Evolutionary conservation across 2,329 filamentous ascomycete species (phyloP).

Genomic region (Aspergillus sp.): DNA sequence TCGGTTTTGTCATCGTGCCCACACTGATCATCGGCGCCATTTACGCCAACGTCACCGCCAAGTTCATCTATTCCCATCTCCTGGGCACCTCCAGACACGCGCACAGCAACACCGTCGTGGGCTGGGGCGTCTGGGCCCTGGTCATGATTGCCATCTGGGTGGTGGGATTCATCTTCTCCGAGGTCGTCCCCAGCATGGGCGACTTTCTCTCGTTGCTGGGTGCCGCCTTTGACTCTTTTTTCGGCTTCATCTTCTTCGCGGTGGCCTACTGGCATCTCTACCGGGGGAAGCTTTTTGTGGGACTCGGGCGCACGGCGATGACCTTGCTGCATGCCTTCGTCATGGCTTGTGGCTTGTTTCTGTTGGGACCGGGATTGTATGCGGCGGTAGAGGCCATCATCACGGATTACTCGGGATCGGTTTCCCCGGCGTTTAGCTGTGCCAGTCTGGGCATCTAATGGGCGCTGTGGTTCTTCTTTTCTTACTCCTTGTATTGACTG

Average conservation of each 20-base stretch:
- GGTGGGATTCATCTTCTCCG: slow-evolving; percentile 51
- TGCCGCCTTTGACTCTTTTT: slow-evolving; percentile 53
- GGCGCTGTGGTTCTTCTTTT: background rate
- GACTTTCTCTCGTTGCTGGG: slow-evolving; percentile 53
- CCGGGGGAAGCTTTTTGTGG: slow-evolving; percentile 41
- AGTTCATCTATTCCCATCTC: slow-evolving; percentile 49
- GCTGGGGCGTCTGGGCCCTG: slow-evolving; percentile 49
- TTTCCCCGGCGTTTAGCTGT: slow-evolving; percentile 53
- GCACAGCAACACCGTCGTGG: slow-evolving; percentile 51
- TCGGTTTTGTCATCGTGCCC: slow-evolving; percentile 55
- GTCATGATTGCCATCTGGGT: slow-evolving; percentile 49
- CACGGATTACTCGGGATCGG: slow-evolving; percentile 49
- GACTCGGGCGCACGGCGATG: slow-evolving; percentile 41
- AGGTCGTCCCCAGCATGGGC: slow-evolving; percentile 53
- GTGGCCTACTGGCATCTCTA: slow-evolving; percentile 53
- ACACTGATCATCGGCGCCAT: slow-evolving; percentile 54
- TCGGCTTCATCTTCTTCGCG: slow-evolving; percentile 55
- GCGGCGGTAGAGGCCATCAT: slow-evolving; percentile 56
- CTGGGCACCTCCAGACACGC: slow-evolving; percentile 49
- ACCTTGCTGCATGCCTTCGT: slow-evolving; percentile 50
- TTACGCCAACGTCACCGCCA: slow-evolving; percentile 52
- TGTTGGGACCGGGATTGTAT: slow-evolving; percentile 55
- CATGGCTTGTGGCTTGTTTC: slow-evolving; percentile 50
- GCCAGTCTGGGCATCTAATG: slow-evolving; percentile 50
- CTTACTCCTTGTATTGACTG: background rate